These are phyloP conservation scores for Eustoma russellianum DNA, from an alignment of 257 asterid genomes.

Conservation along the genomic window DNA sequence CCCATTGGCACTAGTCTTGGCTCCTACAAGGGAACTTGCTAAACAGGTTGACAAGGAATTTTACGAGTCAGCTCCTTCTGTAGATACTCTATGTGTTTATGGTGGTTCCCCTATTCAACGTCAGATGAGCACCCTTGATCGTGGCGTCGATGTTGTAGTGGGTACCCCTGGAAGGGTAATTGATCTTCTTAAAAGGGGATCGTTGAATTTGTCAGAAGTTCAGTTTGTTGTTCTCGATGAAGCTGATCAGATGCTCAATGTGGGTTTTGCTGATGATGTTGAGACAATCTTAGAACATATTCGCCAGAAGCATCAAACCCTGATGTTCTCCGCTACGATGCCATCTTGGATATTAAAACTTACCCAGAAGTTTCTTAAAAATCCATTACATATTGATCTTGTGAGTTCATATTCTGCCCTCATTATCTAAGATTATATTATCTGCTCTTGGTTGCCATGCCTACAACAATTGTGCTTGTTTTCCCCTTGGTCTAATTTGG, in stretches of 20 bases:
- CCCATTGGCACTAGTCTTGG: constrained; percentile 71
- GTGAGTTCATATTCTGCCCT: constrained; percentile 34
- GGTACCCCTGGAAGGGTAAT: constrained; percentile 95
- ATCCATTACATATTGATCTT: constrained; percentile 73
- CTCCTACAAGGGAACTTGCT: constrained; percentile 97
- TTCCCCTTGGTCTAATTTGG: too few relatives aligned
- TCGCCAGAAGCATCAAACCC: constrained; percentile 74
- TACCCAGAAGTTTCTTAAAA: constrained; percentile 70
- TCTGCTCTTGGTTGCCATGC: constrained; percentile 1
- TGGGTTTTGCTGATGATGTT: constrained; percentile 95
- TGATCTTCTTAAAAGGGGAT: constrained; percentile 82
- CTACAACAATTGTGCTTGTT: background rate
- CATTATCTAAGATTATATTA: background rate
- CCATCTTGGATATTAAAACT: constrained; percentile 83
- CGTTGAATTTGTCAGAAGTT: constrained; percentile 59
- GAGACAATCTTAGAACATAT: constrained; percentile 72
- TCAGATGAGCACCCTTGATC: constrained; percentile 78
- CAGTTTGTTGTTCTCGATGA: constrained; percentile 87
- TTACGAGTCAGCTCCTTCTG: constrained; percentile 55
- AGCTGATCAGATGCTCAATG: constrained; percentile 98
- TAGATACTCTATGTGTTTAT: constrained; percentile 79
- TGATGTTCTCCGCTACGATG: constrained; percentile 99
- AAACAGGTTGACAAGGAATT: constrained; percentile 89
- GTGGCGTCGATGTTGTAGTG: constrained; percentile 76
- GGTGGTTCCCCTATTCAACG: constrained; percentile 77